phyloP scores from a whole-genome alignment of 768 basidiomycete species.

The Tephrocybe sp. region DNA sequence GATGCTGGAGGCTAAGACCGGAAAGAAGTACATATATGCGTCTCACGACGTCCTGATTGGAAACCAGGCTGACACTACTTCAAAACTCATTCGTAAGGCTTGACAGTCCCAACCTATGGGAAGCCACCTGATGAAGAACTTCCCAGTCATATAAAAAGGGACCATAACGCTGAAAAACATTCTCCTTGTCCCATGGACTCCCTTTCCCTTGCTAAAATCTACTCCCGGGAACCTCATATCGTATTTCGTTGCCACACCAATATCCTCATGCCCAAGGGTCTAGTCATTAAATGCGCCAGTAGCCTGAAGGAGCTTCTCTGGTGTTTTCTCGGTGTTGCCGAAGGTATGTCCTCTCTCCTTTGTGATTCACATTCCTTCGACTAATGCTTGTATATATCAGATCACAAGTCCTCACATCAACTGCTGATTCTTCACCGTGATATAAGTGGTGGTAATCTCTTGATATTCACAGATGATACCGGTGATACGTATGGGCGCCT shows the following conservation, averaged over 20 bases:
- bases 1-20: background rate
- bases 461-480: background rate
- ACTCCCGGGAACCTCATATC: too few relatives aligned
- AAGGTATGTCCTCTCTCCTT: background rate
- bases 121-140: background rate
- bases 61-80: background rate
- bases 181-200: too few relatives aligned
- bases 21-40: background rate
- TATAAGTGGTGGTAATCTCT: constrained; percentile 1
- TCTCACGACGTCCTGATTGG: constrained; percentile 1
- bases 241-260: background rate
- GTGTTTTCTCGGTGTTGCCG: background rate
- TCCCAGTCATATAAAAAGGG: background rate
- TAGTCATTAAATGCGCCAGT: background rate
- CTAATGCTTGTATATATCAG: background rate
- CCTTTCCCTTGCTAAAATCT: too few relatives aligned
- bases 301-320: background rate
- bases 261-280: background rate
- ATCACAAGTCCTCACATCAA: background rate
- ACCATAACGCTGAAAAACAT: background rate
- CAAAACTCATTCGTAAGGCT: background rate
- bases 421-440: background rate
- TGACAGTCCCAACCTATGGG: too few relatives aligned
- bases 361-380: background rate
- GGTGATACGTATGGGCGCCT: background rate